Base-by-base conservation (phyloP, 1,284 basidiomycete genomes). In the Hypsizygus ulmarius region DNA sequence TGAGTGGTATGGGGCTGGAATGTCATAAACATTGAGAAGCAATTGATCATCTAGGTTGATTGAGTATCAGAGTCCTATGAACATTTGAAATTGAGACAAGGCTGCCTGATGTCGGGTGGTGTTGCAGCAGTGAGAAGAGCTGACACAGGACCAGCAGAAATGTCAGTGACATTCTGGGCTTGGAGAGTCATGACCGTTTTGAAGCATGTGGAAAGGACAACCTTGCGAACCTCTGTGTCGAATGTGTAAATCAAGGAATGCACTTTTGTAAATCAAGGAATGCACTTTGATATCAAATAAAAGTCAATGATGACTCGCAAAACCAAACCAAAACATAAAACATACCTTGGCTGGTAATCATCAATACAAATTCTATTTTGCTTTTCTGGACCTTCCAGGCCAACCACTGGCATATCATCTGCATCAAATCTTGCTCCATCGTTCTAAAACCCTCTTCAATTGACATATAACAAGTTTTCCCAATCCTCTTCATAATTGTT, bases 151-250 rank as follows among this genome's bases (percentile, higher is more conserved):
- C 81, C 75, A 40, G 75, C 67, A 47, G 88, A 82, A 53, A 92
- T 79, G 58, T 73, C 73, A 46, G 76, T 64, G 47, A 84, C 75
- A 41, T 77, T 69, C 47, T 76, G 72, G 46, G 74, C 71, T 65
- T 93, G 82, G 54, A 97, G 82, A 25, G 79, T 73, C 43, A 84
- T 80, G 53, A 90, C 77, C 19, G 92, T 90, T 53, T 77, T 69
- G 74, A 85, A 95, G 72, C 93, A 97, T 38, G 88, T 78, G 28
- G 85, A 71, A 50, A 97, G 78, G 51, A 97, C 80, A 54, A 77
- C 73, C 64, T 87, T 83, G 67, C 92, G 84, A 43, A 81, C 76
- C 55, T 90, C 90, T 38, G 78, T 73, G 59, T 92, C 86, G 67
- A 87, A 91, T 0, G 77, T 62, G 50, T 89, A 83, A 46, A 85